Conservation (phyloP, 2,329 filamentous ascomycete genomes). For the Thelonectria olida region DNA sequence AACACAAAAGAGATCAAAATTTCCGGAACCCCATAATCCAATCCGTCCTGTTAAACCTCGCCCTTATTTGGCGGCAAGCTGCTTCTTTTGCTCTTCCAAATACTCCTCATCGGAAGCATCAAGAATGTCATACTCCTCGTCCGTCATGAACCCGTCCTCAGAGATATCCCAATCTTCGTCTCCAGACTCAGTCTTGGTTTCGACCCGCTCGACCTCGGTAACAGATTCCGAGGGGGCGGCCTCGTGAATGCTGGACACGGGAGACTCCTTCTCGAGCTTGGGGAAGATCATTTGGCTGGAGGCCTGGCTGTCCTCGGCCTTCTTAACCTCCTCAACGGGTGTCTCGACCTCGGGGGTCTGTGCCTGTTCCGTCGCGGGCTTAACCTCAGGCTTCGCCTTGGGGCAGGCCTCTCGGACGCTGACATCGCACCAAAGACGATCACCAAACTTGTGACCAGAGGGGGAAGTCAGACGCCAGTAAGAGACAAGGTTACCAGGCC, state of each 20-base stretch:
- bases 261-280: slow-evolving; percentile 93
- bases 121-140: slow-evolving; percentile 97
- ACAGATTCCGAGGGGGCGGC: slow-evolving; percentile 63
- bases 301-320: slow-evolving; percentile 44
- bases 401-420: slow-evolving; percentile 65
- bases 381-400: slow-evolving; percentile 28
- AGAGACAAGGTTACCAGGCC: slow-evolving; percentile 83
- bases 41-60: slow-evolving; percentile 23
- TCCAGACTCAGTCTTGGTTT: slow-evolving; percentile 52
- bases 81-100: slow-evolving; percentile 63
- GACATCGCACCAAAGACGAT: slow-evolving; percentile 95
- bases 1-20: slow-evolving; percentile 28
- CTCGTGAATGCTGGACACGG: slow-evolving; percentile 80
- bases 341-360: slow-evolving; percentile 26
- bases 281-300: slow-evolving; percentile 89
- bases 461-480: slow-evolving; percentile 94
- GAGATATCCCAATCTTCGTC: slow-evolving; percentile 72
- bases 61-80: slow-evolving; percentile 48
- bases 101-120: slow-evolving; percentile 94
- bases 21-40: slow-evolving; percentile 35
- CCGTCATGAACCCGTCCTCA: slow-evolving; percentile 86
- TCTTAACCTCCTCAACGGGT: slow-evolving; percentile 39
- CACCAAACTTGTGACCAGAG: slow-evolving; percentile 85
- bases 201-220: slow-evolving; percentile 60
- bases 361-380: slow-evolving; percentile 37